phyloP scores from a whole-genome alignment of 306 rosid genomes.

The Pyrus betulifolia region DNA sequence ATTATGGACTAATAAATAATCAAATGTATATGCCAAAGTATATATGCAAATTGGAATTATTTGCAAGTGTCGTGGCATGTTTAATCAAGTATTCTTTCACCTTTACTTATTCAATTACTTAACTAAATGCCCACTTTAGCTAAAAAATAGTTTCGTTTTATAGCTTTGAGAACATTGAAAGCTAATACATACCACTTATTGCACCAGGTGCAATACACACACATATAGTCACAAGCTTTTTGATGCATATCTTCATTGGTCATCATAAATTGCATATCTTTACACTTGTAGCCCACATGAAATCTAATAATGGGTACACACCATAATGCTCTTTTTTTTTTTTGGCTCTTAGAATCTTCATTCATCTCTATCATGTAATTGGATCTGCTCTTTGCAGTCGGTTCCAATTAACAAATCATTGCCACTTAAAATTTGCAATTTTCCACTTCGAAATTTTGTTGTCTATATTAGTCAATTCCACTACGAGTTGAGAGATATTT shows the following conservation, averaged over 20 bases:
- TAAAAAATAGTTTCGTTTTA: conserved; percentile 24
- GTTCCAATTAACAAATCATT: not conserved
- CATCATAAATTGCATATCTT: conserved; percentile 36
- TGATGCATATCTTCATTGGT: conserved; percentile 22
- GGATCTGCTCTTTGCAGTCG: conserved; percentile 10
- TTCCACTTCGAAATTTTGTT: conserved; percentile 6
- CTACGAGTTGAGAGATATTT: conserved; percentile 15
- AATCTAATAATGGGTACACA: conserved; percentile 32
- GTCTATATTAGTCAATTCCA: conserved; percentile 19
- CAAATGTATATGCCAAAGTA: not conserved
- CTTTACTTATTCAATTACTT: conserved; percentile 17
- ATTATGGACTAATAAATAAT: not conserved
- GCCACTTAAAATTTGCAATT: conserved; percentile 22
- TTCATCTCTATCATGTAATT: conserved; percentile 13
- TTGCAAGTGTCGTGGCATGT: conserved; percentile 21
- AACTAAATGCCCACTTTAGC: conserved; percentile 39
- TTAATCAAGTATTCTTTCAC: conserved; percentile 9
- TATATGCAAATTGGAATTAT: not conserved
- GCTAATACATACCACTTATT: conserved; percentile 19
- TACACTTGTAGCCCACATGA: conserved; percentile 26
- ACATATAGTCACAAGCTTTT: not conserved
- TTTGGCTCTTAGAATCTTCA: conserved; percentile 30
- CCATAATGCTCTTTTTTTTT: not conserved
- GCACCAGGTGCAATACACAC: conserved; percentile 7
- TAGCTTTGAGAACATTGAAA: conserved; percentile 26